These are phyloP conservation scores for Schrenkiella parvula DNA, from an alignment of 345 rosid species.

Conservation along the genomic window DNA sequence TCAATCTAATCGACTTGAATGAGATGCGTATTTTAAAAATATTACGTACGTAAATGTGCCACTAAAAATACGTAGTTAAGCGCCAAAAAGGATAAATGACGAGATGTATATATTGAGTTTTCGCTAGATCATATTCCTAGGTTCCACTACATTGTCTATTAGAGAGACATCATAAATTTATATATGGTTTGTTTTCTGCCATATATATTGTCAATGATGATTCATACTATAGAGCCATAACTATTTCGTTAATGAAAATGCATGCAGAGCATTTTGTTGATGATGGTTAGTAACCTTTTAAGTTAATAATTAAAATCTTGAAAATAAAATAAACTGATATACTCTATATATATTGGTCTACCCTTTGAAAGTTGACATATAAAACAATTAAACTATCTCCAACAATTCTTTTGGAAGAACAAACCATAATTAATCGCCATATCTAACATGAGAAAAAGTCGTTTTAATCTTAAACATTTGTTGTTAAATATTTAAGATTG, in stretches of 20 bases:
- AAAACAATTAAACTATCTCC: too few species aligned
- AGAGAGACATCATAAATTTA: neutral
- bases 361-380: neutral
- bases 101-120: neutral
- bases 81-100: neutral
- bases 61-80: neutral
- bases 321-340: neutral
- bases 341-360: neutral
- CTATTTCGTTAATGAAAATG: neutral
- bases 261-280: too few species aligned
- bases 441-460: neutral
- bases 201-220: neutral
- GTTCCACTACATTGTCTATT: neutral
- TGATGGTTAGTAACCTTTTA: neutral
- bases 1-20: neutral
- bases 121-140: neutral
- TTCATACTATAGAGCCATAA: too few species aligned
- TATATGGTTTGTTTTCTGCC: neutral
- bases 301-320: neutral
- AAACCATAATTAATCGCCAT: neutral
- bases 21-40: neutral
- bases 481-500: neutral
- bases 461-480: neutral
- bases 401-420: neutral
- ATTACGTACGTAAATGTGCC: neutral